These are phyloP conservation scores for Melianthus villosus DNA, from an alignment of 441 rosid genomes.

Conservation along the genomic window DNA sequence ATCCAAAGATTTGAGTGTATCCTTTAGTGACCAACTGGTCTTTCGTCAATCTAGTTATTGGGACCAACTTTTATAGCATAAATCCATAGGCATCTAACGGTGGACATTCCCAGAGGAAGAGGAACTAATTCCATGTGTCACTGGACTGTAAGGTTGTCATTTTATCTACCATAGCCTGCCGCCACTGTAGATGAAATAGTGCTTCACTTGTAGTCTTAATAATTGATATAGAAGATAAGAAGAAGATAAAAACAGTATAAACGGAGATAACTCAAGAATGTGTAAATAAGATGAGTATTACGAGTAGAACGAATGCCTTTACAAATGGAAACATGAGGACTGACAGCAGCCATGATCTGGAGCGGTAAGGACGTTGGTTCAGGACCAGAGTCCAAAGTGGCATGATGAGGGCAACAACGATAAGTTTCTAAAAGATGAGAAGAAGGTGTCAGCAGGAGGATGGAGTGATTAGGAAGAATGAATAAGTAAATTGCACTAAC, in stretches of 20 bases:
- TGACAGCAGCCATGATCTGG: neutral
- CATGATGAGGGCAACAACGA: too few species aligned
- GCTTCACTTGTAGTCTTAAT: neutral
- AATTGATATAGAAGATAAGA: neutral
- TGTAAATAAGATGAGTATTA: neutral
- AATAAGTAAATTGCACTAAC: too few species aligned
- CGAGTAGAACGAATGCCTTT: neutral
- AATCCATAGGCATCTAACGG: neutral
- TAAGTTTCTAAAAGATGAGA: too few species aligned
- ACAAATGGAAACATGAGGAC: neutral
- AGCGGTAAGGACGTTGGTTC: neutral
- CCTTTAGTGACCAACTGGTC: constrained; percentile 1
- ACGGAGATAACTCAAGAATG: neutral
- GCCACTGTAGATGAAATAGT: neutral
- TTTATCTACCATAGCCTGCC: neutral
- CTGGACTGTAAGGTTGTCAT: neutral
- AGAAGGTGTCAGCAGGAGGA: too few species aligned
- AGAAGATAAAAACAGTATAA: neutral
- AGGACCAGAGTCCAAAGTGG: too few species aligned
- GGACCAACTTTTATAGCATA: neutral
- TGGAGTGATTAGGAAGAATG: too few species aligned
- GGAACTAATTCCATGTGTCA: neutral
- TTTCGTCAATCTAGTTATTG: neutral
- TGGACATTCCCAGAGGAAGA: neutral
- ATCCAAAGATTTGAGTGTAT: constrained; percentile 1